These are phyloP conservation scores for Aspergillus tamarii DNA, from an alignment of 2,329 filamentous ascomycete genomes.

Conservation along the genomic window DNA sequence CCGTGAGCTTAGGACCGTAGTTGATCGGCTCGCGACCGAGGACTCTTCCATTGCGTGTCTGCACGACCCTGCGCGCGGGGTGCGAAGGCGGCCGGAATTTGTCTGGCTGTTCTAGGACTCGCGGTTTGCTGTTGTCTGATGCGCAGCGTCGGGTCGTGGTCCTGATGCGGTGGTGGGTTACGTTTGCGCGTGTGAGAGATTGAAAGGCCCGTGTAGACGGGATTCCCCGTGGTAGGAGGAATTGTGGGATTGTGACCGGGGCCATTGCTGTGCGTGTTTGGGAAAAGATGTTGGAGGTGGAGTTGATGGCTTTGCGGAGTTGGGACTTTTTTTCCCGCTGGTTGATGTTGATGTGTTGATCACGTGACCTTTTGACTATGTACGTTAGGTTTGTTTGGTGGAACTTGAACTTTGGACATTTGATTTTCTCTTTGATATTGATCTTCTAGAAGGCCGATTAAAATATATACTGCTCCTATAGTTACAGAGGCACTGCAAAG, in stretches of 20 bases:
- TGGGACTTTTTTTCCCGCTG: conserved; percentile 5
- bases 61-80: conserved; percentile 67
- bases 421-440: background rate
- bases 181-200: conserved; percentile 26
- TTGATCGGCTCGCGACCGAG: conserved; percentile 55
- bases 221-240: conserved; percentile 66
- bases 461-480: background rate
- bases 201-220: conserved; percentile 35
- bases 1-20: conserved; percentile 74
- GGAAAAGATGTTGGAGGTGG: conserved; percentile 5
- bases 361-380: background rate
- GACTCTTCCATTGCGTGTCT: conserved; percentile 39
- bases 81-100: conserved; percentile 94
- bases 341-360: background rate
- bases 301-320: conserved; percentile 14
- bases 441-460: background rate
- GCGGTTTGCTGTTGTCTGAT: conserved; percentile 55
- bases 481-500: background rate
- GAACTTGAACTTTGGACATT: background rate
- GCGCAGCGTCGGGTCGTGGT: conserved; percentile 28
- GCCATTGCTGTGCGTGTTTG: conserved; percentile 20
- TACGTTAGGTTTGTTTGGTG: background rate
- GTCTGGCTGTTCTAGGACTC: conserved; percentile 81
- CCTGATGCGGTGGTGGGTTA: conserved; percentile 10
- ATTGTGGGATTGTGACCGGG: conserved; percentile 59